phyloP scores from a whole-genome alignment of 2,329 filamentous ascomycete genomes.

The Penicillium sp. region DNA sequence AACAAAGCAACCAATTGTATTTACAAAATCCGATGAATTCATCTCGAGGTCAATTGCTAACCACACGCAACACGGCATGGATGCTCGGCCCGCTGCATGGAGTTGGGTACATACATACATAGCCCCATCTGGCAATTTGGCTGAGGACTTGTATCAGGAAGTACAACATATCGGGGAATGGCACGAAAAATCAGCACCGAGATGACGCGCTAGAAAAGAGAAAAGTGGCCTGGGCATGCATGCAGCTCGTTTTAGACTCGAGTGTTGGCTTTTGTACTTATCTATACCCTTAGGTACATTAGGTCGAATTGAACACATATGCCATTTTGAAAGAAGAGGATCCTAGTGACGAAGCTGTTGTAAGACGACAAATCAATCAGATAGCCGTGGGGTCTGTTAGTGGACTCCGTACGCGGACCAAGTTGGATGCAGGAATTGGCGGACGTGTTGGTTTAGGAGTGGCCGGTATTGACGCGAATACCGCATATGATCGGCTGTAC shows the following conservation, averaged over 20 bases:
- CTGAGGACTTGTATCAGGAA: slow-evolving; percentile 2
- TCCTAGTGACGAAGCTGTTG: background rate
- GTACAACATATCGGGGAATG: slow-evolving; percentile 6
- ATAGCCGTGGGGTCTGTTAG: background rate
- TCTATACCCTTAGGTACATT: background rate
- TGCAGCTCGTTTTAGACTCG: slow-evolving; percentile 11
- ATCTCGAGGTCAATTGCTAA: background rate
- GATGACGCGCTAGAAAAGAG: background rate
- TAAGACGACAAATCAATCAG: background rate
- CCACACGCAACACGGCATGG: slow-evolving; percentile 9
- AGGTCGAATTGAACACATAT: background rate
- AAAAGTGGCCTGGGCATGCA: slow-evolving; percentile 8
- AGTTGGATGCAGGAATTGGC: background rate
- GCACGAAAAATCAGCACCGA: slow-evolving; percentile 2
- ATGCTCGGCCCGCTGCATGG: slow-evolving; percentile 18
- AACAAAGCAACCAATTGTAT: background rate
- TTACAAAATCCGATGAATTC: background rate
- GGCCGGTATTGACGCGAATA: slow-evolving; percentile 7
- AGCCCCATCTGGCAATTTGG: slow-evolving; percentile 6
- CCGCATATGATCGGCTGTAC: slow-evolving; percentile 6
- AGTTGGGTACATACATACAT: slow-evolving; percentile 12
- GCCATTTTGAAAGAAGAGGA: background rate
- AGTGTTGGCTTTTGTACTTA: slow-evolving; percentile 1
- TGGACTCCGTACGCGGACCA: background rate
- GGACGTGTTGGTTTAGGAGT: slow-evolving; percentile 9